phyloP scores from a whole-genome alignment of 768 basidiomycete species.

The Russula lepida region DNA sequence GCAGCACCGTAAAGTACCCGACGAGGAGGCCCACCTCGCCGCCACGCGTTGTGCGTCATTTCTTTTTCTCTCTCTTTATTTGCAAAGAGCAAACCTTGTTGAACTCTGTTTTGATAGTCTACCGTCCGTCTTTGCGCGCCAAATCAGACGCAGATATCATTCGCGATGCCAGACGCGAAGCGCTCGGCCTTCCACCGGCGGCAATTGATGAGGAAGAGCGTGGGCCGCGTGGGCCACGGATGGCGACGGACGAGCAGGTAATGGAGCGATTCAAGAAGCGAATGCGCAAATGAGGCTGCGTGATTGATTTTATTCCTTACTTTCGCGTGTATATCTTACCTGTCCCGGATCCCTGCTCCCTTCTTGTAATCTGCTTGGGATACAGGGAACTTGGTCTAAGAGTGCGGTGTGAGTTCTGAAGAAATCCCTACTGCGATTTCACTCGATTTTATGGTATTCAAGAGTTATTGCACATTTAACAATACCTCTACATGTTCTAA shows the following conservation, averaged over 20 bases:
- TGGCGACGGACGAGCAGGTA: constrained; percentile 88
- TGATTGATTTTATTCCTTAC: not conserved
- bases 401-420: not conserved
- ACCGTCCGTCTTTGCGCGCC: constrained; percentile 70
- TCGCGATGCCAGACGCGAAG: constrained; percentile 79
- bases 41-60: constrained; percentile 71
- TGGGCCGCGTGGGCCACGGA: constrained; percentile 46
- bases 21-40: constrained; percentile 77
- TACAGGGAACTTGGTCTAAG: not conserved
- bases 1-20: constrained; percentile 33
- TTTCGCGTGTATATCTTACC: not conserved
- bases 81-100: not conserved
- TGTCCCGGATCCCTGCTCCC: too few relatives aligned
- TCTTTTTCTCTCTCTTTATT: not conserved
- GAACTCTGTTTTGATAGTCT: constrained; percentile 45
- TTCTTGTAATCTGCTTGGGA: not conserved
- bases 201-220: constrained; percentile 36
- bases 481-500: not conserved
- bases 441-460: not conserved
- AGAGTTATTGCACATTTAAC: not conserved
- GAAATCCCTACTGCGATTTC: not conserved
- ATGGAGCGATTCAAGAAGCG: constrained; percentile 98
- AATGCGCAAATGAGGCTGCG: constrained; percentile 56
- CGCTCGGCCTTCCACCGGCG: constrained; percentile 65
- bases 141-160: constrained; percentile 86